Evolutionary conservation across 768 basidiomycete species (phyloP), one percentile per base, ranked within the genome.

Genomic region (Lyophyllum atratum): DNA sequence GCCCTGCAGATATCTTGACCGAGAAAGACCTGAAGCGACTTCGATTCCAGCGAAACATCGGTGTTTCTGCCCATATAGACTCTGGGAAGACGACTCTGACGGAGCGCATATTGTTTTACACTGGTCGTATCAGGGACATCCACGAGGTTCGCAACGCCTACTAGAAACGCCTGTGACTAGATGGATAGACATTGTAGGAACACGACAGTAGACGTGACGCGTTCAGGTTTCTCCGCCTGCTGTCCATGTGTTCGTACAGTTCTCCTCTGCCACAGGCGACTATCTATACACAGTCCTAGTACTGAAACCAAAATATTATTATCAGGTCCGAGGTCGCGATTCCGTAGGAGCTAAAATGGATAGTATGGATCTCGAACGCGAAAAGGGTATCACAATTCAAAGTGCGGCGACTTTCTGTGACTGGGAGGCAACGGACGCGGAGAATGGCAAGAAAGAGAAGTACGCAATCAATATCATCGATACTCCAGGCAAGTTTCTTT

Each of bases 281-380:
- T 66, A 44, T 54, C 51, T 55, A 51, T 54, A 50, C 39, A 42
- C 39, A 48, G 19, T 58, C 28, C 29, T 37, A 43, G 19, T 45
- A 24, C 43, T 57, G 45, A 52, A 25, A 37, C 58, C 60, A 52
- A 46, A 28, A 43, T n/a, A 58, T 26, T n/a, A n/a, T 33, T 39
- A 57, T 12, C 65, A 93, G 91, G 93, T 96, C 59, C 83, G 97
- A 58, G 97, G 97, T 43, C 84, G 91, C 52, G 97, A 99, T 71
- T 87, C 89, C 26, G 95, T 98, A 19, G 97, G 97, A 51, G 97
- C 97, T 8, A 99, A 99, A 79, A 99, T 99, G 97, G 97, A 99
- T 73, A 93, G 90, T 64, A 99, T 99, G 97, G 97, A 99, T 60
- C 79, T 99, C 4, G 97, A 99, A 72, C 82, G 96, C 46, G 97